Evolutionary conservation across 2,329 filamentous ascomycete genomes (phyloP), one percentile per base, ranked within the genome.

Genomic region (Colletotrichum lentis): DNA sequence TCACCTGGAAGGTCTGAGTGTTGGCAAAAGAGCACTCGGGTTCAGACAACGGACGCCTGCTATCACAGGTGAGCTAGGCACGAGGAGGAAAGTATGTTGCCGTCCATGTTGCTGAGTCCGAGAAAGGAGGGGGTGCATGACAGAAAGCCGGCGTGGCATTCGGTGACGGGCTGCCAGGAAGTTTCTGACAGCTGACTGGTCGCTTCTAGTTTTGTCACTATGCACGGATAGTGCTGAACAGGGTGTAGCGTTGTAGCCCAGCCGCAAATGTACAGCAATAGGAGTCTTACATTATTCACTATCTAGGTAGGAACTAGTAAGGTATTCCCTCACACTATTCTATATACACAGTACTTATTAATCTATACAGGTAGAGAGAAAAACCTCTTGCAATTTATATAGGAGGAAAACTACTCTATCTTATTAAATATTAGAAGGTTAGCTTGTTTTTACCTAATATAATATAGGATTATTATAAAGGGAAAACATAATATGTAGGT

Each of bases 251-350:
- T 41, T 35, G 39, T 31, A 22, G 31, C 35, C 14, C 10, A 54
- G 41, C 54, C 59, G 62, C 54, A 62, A 62, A 55, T 55, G 37
- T n/a, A 39, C 37, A 18, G n/a, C n/a, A n/a, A n/a, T n/a, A n/a
- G n/a, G n/a, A n/a, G n/a, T n/a, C n/a, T n/a, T n/a, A n/a, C n/a
- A n/a, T n/a, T n/a, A n/a, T n/a, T n/a, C n/a, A n/a, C n/a, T n/a
- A n/a, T n/a, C n/a, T n/a, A n/a, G n/a, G n/a, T n/a, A n/a, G n/a
- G n/a, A n/a, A n/a, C n/a, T n/a, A n/a, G n/a, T n/a, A n/a, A n/a
- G n/a, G n/a, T n/a, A n/a, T n/a, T n/a, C n/a, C n/a, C n/a, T n/a
- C n/a, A n/a, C n/a, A n/a, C n/a, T n/a, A n/a, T n/a, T n/a, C n/a
- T n/a, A n/a, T n/a, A n/a, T n/a, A n/a, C n/a, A n/a, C n/a, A n/a